Percentiles rank a stretch among this genome's conserved stretches.
Conservation (phyloP, 2,329 filamentous ascomycete species). For the Beauveria medogensis region DNA sequence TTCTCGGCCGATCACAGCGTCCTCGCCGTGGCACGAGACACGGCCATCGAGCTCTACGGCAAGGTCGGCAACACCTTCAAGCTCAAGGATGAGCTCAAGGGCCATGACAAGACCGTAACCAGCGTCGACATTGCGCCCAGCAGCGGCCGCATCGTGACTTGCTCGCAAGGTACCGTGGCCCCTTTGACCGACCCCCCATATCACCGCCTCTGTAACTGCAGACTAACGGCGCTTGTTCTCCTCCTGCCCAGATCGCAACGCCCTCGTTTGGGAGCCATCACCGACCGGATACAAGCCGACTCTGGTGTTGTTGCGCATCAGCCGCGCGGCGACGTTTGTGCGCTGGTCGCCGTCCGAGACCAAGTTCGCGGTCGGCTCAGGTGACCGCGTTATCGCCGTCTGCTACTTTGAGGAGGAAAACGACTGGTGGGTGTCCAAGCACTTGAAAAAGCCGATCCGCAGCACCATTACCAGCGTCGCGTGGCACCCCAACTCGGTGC, state of each 20-base stretch:
- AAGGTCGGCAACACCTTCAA: slow-evolving; percentile 66
- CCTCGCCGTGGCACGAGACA: slow-evolving; percentile 86
- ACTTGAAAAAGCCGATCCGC: slow-evolving; percentile 96
- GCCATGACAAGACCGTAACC: slow-evolving; percentile 94
- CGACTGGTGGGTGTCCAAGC: slow-evolving; percentile 99
- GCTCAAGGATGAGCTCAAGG: slow-evolving; percentile 86
- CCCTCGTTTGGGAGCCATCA: slow-evolving; percentile 96
- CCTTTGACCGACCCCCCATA: background rate
- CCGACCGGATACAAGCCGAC: slow-evolving; percentile 91
- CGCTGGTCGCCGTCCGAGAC: slow-evolving; percentile 95
- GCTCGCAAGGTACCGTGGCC: slow-evolving; percentile 69
- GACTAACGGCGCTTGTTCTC: background rate
- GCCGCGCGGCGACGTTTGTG: slow-evolving; percentile 91
- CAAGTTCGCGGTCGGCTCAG: slow-evolving; percentile 96
- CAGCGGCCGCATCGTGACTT: slow-evolving; percentile 91
- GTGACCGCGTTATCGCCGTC: slow-evolving; percentile 87
- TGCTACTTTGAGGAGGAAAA: slow-evolving; percentile 99
- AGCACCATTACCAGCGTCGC: slow-evolving; percentile 91
- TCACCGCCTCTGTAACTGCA: background rate
- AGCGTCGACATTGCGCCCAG: slow-evolving; percentile 90
- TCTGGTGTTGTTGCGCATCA: slow-evolving; percentile 92
- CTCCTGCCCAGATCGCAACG: slow-evolving; percentile 69
- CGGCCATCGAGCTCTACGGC: slow-evolving; percentile 80
- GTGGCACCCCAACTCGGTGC: slow-evolving; percentile 96
- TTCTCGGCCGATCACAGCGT: slow-evolving; percentile 89